Base-by-base conservation (phyloP, 768 basidiomycete species). In the Agaricus subrufescens region DNA sequence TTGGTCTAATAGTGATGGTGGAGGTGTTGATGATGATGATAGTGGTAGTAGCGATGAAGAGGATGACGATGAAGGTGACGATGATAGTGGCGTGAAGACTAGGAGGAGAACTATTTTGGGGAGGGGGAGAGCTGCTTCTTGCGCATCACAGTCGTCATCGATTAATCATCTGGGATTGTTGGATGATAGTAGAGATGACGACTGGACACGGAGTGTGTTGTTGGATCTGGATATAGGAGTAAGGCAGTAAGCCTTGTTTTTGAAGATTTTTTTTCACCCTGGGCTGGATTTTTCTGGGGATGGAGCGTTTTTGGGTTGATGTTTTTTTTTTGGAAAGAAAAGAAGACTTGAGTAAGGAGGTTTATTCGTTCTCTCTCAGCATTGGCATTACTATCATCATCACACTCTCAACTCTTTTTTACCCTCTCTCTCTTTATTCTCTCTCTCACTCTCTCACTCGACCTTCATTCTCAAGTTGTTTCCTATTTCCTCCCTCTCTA, bases 151-250 rank as follows among this genome's bases (percentile, higher is more conserved):
- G 38, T 23, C 25, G 31, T 74, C 25, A 31, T 74, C 73, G 38
- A 77, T 79, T 27, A 78, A 78, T 56, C 79, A 77, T 61, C 67
- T 82, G 39, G 78, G 77, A 19, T 63, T 81, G 46, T 65, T 77
- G 39, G 74, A 80, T 57, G 78, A 79, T 25, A 71, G 73, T 38
- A 69, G 72, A 43, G 73, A 75, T 57, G 85, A 82, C 48, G 82
- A 89, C 64, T 92, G 90, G 89, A 85, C 86, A 46, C 74, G 77
- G 63, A 87, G 84, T 61, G 89, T 91, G 48, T 66, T 91, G 56
- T 67, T 83, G 68, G 83, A 85, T 63, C 23, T 54, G 42, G 53
- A 49, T 38, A 40, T 56, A 27, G 46, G 31, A 29, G 23, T 43
- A 34, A 40, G 15, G 30, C 12, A 29, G 12, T 45, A 11, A 25